A percentile compares a stretch with the other conserved stretches of the same genome.
Conservation (phyloP, 495 filamentous ascomycete genomes). For the Hyphodiscus hymeniophilus region DNA sequence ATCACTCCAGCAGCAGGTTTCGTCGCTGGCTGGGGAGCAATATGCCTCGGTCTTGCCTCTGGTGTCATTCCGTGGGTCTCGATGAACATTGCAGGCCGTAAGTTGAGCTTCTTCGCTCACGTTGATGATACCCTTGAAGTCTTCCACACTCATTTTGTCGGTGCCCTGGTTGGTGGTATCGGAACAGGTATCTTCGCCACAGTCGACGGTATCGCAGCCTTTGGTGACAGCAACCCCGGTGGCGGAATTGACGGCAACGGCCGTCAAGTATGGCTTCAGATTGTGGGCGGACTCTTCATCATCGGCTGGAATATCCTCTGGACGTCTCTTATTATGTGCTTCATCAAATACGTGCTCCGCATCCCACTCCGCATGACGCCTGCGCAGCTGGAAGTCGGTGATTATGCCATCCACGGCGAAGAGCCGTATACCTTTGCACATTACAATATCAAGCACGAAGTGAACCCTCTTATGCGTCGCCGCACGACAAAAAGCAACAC, state of each 20-base stretch:
- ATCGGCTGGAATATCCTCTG: conserved; percentile 48
- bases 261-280: conserved; percentile 43
- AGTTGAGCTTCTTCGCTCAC: conserved; percentile 31
- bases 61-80: conserved; percentile 44
- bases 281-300: conserved; percentile 47
- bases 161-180: conserved; percentile 43
- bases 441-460: conserved; percentile 20
- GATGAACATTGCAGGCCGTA: conserved; percentile 44
- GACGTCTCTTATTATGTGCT: conserved; percentile 42
- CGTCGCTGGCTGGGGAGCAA: conserved; percentile 48
- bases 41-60: conserved; percentile 40
- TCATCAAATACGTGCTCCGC: conserved; percentile 46
- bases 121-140: conserved; percentile 46
- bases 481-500: conserved; percentile 1
- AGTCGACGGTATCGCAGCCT: conserved; percentile 37
- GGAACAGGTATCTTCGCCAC: conserved; percentile 47
- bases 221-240: conserved; percentile 40
- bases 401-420: conserved; percentile 45
- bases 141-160: conserved; percentile 46
- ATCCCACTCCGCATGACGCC: conserved; percentile 41
- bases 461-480: background rate
- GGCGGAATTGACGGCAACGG: conserved; percentile 47
- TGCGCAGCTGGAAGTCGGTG: conserved; percentile 37
- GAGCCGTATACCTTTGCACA: conserved; percentile 36
- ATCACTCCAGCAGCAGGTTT: conserved; percentile 50